Evolutionary conservation across 176 grass and related monocot genomes (phyloP), one percentile per base, ranked within the genome.

Genomic region (Triticum urartu): DNA sequence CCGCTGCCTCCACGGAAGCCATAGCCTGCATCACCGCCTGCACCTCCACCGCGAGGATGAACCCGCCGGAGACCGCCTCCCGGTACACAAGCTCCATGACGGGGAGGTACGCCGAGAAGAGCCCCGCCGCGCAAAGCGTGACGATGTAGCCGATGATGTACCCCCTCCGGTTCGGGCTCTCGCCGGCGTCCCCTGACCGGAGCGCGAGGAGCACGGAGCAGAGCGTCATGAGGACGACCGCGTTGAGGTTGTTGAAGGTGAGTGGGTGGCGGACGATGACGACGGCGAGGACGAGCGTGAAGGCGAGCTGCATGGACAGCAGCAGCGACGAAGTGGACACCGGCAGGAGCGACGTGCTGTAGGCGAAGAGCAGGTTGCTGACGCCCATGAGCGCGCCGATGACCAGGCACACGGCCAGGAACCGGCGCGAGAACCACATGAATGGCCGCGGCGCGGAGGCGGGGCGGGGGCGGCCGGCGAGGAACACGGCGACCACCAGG

Each of bases 261-360:
- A 97, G 82, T 25, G 86, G 95, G 40, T 93, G 93, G 59, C 85
- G 87, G 79, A 98, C 95, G 88, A 98, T 87, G 54, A 84, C 48
- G 30, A 86, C 91, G 14, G 93, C 89, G 18, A 98, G 93, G 17
- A 95, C 26, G 12, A 98, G 91, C 17, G 89, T 93, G 91, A 98
- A 95, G 7, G 81, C 93, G 75, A 98, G 88, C 78, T 98, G 95
- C 21, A 88, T 92, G 21, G 95, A 98, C 66, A 98, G 95, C 61
- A 98, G 77, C 50, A 98, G 89, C 22, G 93, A 98, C 11, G 93
- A 91, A n/a, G 95, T 95, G 64, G 95, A 98, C n/a, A 98, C 93
- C 9, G 95, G 95, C 25, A 98, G 93, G 85, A 87, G 90, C 7
- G 95, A 95, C 4, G 87, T 62, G 56, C 95, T 92, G 77, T 88